Percentiles rank a stretch among this genome's conserved stretches.
phyloP scores from a whole-genome alignment of 2,329 filamentous ascomycete species.

The Pseudocercospora eumusae region DNA sequence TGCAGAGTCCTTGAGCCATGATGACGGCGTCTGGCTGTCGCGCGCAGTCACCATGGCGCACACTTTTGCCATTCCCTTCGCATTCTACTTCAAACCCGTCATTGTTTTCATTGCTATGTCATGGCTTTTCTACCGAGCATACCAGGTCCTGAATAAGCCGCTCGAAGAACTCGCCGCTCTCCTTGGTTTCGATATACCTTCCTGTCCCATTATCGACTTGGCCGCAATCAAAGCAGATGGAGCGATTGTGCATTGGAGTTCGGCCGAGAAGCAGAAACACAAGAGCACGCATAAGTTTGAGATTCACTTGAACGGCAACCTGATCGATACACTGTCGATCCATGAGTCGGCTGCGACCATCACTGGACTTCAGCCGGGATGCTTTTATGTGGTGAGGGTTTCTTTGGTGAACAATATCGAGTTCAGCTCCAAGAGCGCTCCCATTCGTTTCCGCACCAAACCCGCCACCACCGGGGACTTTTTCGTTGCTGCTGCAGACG shows the following conservation, averaged over 20 bases:
- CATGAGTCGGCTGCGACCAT: slow-evolving; percentile 88
- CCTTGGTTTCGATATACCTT: slow-evolving; percentile 82
- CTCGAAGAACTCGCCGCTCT: slow-evolving; percentile 88
- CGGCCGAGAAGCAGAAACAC: slow-evolving; percentile 39
- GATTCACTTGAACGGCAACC: slow-evolving; percentile 81
- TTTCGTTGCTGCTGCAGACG: slow-evolving; percentile 38
- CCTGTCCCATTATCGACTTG: slow-evolving; percentile 83
- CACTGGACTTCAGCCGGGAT: slow-evolving; percentile 78
- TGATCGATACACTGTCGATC: slow-evolving; percentile 81
- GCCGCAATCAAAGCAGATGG: slow-evolving; percentile 85
- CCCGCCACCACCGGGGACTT: slow-evolving; percentile 47
- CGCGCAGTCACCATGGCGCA: slow-evolving; percentile 20
- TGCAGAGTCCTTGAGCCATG: slow-evolving; percentile 13
- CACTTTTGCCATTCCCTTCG: slow-evolving; percentile 23
- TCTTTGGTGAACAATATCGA: slow-evolving; percentile 88
- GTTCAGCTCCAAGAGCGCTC: slow-evolving; percentile 84
- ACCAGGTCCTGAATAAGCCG: slow-evolving; percentile 85
- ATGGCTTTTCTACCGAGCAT: slow-evolving; percentile 73
- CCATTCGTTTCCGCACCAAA: slow-evolving; percentile 78
- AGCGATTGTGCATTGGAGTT: slow-evolving; percentile 88
- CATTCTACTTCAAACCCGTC: slow-evolving; percentile 30
- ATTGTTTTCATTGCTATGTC: slow-evolving; percentile 28
- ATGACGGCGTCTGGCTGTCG: slow-evolving; percentile 22
- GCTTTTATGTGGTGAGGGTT: slow-evolving; percentile 91
- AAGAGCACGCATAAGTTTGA: slow-evolving; percentile 79